phyloP scores from a whole-genome alignment of 805 yeast genomes.

The Priceomyces carsonii region DNA sequence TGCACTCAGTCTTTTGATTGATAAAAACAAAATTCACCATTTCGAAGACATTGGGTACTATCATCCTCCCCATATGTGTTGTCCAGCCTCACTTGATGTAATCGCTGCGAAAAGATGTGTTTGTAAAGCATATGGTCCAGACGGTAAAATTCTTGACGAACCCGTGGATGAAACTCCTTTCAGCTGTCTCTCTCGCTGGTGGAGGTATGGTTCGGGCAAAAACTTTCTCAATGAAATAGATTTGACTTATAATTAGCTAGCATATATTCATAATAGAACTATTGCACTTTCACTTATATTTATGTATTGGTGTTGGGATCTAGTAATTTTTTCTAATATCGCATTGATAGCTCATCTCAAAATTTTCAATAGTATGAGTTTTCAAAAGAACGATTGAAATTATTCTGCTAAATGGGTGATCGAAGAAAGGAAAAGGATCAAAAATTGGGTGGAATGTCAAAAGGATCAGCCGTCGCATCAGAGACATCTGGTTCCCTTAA shows the following conservation, averaged over 20 bases:
- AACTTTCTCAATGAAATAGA: constrained; percentile 49
- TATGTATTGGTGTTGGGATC: constrained; percentile 1
- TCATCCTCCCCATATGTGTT: constrained; percentile 43
- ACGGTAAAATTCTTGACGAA: constrained; percentile 16
- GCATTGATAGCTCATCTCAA: not conserved
- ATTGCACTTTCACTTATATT: no score
- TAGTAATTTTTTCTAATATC: not conserved
- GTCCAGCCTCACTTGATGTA: constrained; percentile 38
- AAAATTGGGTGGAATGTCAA: no score
- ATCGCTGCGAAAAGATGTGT: constrained; percentile 37
- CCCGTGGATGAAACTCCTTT: constrained; percentile 48
- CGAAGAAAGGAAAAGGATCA: no score
- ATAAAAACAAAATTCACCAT: constrained; percentile 39
- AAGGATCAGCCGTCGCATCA: no score
- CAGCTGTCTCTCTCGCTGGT: constrained; percentile 75
- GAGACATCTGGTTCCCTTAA: not conserved
- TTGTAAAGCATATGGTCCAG: constrained; percentile 24
- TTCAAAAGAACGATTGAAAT: no score
- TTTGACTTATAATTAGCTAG: constrained; percentile 11
- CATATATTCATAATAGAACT: no score
- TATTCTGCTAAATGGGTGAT: no score
- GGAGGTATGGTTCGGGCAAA: constrained; percentile 70
- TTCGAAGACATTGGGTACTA: constrained; percentile 47
- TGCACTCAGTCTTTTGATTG: constrained; percentile 34
- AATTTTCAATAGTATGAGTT: no score